Evolutionary conservation across 2,329 filamentous ascomycete genomes (phyloP), one percentile per base, ranked within the genome.

Genomic region (Aspergillus felis): DNA sequence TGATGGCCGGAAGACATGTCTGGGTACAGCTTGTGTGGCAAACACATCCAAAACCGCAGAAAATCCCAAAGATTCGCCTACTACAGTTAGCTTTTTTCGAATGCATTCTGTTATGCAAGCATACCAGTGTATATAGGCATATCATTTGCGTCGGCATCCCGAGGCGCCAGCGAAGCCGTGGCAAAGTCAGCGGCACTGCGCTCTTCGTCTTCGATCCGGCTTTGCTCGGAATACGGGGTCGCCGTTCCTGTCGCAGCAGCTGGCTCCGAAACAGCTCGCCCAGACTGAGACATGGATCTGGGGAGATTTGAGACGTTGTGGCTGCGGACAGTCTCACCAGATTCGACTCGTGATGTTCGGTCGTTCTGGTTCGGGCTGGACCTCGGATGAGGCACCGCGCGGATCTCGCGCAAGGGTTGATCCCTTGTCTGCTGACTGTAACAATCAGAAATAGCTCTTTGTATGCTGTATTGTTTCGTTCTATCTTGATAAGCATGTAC

Each of bases 101-200:
- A 20, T 22, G 10, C 22, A 22, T 44, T 44, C 1, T 4, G n/a
- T 20, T 20, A 44, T 44, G 41, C 4, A 28, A 25, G 29, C 47
- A 25, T 32, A 69, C 67, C 67, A 3, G 66, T 58, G 49, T 69
- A 69, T 29, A 68, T 68, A 14, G 64, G 64, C 3, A 66, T 64
- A 51, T 67, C 55, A 7, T 64, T 62, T 22, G 29, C 48, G 47
- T 55, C 41, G 41, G 41, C 59, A 51, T 58, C 47, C 8, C 57
- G 60, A 25, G 60, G 56, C 1, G 64, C 64, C 22, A 69, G 54
- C 3, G 64, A 64, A 17, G 66, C 62, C 4, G 62, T 61, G 0
- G 66, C 62, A 41, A 72, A 68, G 52, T 69, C 62, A 27, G 66
- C 55, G 14, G 62, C 60, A 54, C 61, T 64, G 20, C 62, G 61